Evolutionary conservation across 768 basidiomycete genomes (phyloP).

Genomic region (Tricholoma flavovirens): DNA sequence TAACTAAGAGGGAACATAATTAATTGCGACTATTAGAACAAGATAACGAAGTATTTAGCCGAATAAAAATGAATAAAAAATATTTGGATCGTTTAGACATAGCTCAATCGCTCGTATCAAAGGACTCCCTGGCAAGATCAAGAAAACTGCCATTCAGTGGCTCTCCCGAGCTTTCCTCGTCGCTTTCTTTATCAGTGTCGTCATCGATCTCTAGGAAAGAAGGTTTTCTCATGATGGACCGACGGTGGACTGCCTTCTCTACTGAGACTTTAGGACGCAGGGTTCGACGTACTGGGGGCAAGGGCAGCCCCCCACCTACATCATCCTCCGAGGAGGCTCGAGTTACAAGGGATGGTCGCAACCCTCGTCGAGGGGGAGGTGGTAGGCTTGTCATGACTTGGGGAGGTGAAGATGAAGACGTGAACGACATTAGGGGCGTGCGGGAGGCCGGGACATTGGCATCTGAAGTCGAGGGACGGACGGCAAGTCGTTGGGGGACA

Average conservation of each 20-base stretch:
- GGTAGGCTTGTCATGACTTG: constrained; percentile 38
- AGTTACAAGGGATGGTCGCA: constrained; percentile 18
- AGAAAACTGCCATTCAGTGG: constrained; percentile 39
- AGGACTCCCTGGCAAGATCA: constrained; percentile 46
- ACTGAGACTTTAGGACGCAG: constrained; percentile 28
- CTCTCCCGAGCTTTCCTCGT: constrained; percentile 17
- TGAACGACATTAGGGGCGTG: constrained; percentile 12
- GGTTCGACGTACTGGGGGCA: constrained; percentile 23
- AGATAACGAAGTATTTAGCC: constrained; percentile 9
- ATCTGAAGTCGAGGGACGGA: constrained; percentile 34
- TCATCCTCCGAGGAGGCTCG: constrained; percentile 13
- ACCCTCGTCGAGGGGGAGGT: constrained; percentile 47
- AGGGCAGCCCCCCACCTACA: constrained; percentile 24
- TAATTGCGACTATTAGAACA: constrained; percentile 10
- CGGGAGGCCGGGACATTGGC: constrained; percentile 17
- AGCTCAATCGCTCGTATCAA: constrained; percentile 32
- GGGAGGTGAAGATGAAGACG: constrained; percentile 16
- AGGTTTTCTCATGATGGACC: constrained; percentile 58
- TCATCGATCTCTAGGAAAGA: constrained; percentile 70
- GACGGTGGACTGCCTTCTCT: constrained; percentile 39
- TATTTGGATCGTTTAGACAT: constrained; percentile 3
- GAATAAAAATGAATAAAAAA: constrained; percentile 19
- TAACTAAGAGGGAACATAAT: background rate
- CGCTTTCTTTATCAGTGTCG: constrained; percentile 31
- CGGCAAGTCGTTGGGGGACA: constrained; percentile 12